Percentiles rank a stretch among this genome's conserved stretches.
Evolutionary conservation across 2,329 filamentous ascomycete species (phyloP).

Genomic region (Epichloe gansuensis): DNA sequence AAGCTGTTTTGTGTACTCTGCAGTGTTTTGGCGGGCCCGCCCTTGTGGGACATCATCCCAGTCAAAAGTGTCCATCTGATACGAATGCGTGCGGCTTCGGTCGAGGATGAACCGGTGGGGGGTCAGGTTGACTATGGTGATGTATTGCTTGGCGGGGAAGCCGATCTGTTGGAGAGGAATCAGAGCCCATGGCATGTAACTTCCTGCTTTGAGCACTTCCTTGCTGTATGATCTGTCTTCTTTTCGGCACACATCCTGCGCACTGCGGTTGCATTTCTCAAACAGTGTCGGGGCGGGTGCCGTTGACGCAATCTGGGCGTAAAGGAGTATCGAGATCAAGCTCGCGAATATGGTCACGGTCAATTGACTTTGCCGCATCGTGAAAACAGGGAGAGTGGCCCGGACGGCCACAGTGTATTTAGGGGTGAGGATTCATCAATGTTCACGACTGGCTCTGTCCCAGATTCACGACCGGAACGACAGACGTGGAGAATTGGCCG

Average conservation of each 20-base stretch:
- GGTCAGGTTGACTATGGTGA: conserved; percentile 24
- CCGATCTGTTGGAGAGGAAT: conserved; percentile 2
- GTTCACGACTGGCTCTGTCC: neutral
- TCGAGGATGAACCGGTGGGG: conserved; percentile 17
- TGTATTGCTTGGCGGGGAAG: conserved; percentile 13
- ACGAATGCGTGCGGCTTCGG: conserved; percentile 15
- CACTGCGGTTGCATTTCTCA: neutral
- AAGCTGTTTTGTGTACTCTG: conserved; percentile 13
- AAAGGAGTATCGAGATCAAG: neutral
- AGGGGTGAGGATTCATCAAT: no score
- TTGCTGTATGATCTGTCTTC: conserved; percentile 6
- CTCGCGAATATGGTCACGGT: neutral
- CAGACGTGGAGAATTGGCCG: neutral
- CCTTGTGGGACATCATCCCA: conserved; percentile 22
- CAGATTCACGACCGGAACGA: neutral
- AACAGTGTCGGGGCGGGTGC: neutral
- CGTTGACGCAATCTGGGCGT: neutral
- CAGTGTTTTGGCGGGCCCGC: conserved; percentile 17
- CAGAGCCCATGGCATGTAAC: conserved; percentile 7
- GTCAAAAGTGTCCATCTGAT: conserved; percentile 20
- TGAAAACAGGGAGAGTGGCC: neutral
- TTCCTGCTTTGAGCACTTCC: conserved; percentile 1
- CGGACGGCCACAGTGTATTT: no score
- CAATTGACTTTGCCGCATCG: neutral
- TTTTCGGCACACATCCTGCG: conserved; percentile 2